Base-by-base conservation (phyloP, 768 basidiomycete species). In the Pleurotus pulmonarius region DNA sequence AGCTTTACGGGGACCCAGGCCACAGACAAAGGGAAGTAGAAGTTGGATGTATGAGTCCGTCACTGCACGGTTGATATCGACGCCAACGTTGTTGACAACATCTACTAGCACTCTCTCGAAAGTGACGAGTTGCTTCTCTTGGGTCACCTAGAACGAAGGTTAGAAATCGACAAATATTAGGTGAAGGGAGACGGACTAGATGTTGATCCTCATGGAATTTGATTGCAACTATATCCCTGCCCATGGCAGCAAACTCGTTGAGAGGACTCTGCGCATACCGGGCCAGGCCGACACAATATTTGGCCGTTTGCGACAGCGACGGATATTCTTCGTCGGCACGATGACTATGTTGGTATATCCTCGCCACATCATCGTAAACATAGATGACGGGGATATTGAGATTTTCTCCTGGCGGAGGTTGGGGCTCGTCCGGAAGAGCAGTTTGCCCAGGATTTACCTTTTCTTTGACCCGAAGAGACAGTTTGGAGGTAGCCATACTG, bases 41-140 rank as follows among this genome's bases (percentile, higher is more conserved):
- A 87, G 81, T 61, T 91, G 88, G 66, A 97, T 94, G 69, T 98
- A 97, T 3, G 85, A 63, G 69, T 98, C 93, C 1, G 85, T 85
- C 15, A 94, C 87, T 34, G 93, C 92, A 26, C 89, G 88, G 68
- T 99, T 98, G 75, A 99, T 90, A 68, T 98, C 95, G 45, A 98
- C 94, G 26, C 97, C 97, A 59, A 95, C 87, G 65, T 85, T 86
- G 71, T 95, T 98, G 56, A 91, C 88, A 24, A 92, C 78, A 68
- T 98, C 95, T 56, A 97, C 92, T 38, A 99, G 74, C 24, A 83
- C 87, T 40, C 92, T 86, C 69, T 99, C 97, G 40, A 97, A 83
- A 0, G 87, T 83, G 4, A 77, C 70, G 47, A 93, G 69, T 12
- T 98, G 74, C 67, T 96, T 97, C 63, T 97, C 95, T 59, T 75